Evolutionary conservation across 2,329 filamentous ascomycete genomes (phyloP), one percentile per base, ranked within the genome.

Genomic region (Aspergillus niger): DNA sequence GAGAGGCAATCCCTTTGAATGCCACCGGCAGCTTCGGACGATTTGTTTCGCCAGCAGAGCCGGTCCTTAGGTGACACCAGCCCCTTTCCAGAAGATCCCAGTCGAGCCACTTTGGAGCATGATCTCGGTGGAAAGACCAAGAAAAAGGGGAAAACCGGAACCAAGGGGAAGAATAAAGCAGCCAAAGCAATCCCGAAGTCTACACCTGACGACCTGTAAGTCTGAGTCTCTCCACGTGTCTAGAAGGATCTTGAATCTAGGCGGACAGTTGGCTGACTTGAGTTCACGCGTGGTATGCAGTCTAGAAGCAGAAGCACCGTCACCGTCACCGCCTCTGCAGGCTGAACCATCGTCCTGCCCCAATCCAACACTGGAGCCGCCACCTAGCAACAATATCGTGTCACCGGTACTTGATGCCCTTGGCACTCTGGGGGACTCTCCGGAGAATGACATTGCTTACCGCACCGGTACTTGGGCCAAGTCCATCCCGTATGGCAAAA

Each of bases 401-500:
- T 76, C 77, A 7, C 77, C 78, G 11, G 71, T 74, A n/a, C 69
- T 79, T 49, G 74, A 76, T 61, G 74, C 73, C 15, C 67, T 79
- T 15, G 75, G 68, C 20, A 71, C 74, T 13, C 64, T 76, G 30
- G 66, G 64, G 51, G 70, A 70, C 26, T 66, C 70, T 15, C 66
- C 68, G 6, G 73, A 74, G 20, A 73, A 70, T 44, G 75, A 79
- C 50, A 69, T 76, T 7, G 68, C 67, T 32, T 67, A 69, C 43
- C 71, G 76, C 47, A 80, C 77, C 5, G 76, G 75, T 65, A 77
- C 73, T n/a, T 81, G 79, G 79, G 74, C 77, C 38, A 74, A 75
- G 55, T 74, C 76, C 11, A 74, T 80, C n/a, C 77, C 79, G 0
- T 79, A 74, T 66, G 76, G 77, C 22, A 77, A 77, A 57, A 80